Evolutionary conservation across 345 rosid species (phyloP), one percentile per base, ranked within the genome.

Genomic region (Theobroma cacao): DNA sequence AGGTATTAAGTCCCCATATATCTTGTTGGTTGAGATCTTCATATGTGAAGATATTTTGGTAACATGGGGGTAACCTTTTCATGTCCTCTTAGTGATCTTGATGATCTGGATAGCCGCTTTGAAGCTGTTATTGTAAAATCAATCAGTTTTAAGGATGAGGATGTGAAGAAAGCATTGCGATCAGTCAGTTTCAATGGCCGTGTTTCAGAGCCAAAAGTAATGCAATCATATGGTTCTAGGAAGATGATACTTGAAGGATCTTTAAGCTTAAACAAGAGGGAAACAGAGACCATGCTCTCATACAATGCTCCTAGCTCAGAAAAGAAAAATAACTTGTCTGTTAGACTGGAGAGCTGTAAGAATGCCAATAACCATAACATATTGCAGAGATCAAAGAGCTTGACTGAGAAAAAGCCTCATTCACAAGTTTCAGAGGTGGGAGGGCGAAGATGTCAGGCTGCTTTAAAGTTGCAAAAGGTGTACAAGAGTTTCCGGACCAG

Each of bases 401-500:
- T 50, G 20, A 43, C 80, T 1, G 74, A 78, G 79, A 55, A 53
- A 34, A 75, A 75, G n/a, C 20, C 28, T 11, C 73, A 41, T 12
- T 41, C 55, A 22, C 80, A 74, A 4, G 0, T 31, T 8, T 68
- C 84, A 0, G 56, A 62, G 38, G 56, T 34, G 1, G 88, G 77
- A 14, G 79, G 71, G 33, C 79, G 22, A 33, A 80, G 79, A 80
- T 58, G 85, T 80, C 85, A 88, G 68, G 99, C 98, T 45, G 98
- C 97, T 18, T 60, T 89, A 20, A 91, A 80, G 91, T 82, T 95
- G 86, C 98, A 95, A 87, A 95, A 92, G 77, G 98, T 95, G 40
- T 95, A 95, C 75, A 92, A 89, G 80, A 95, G 98, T 79, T 95
- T 95, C 78, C 86, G 99, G 74, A 95, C 96, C 36, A 87, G 98